Base-by-base conservation (phyloP, 768 basidiomycete genomes). In the Russula sp. region DNA sequence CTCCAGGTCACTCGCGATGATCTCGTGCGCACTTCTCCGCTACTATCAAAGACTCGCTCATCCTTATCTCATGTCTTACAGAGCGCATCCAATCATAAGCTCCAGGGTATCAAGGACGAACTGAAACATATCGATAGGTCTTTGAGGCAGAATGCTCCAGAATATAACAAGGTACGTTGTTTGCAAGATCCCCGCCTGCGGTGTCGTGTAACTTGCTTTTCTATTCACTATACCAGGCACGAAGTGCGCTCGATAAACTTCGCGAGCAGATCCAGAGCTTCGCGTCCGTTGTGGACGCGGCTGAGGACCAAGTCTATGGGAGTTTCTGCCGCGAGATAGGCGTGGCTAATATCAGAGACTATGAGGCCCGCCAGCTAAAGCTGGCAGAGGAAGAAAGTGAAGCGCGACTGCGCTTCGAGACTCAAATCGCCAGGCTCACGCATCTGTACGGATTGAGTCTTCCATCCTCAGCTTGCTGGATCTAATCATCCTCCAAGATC, bases 341-440 rank as follows among this genome's bases (percentile, higher is more conserved):
- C 10, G 87, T 97, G 7, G 72, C 76, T 16, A 86, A 86, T 74
- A 93, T 99, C 66, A 84, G 95, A 32, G 92, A 95, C 68, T 99
- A 95, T 71, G 96, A 98, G 74, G 89, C 93, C 71, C 84, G 89
- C 22, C 93, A 96, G 70, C 78, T 98, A 35, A 90, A 88, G 73
- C 83, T 91, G 27, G 92, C 91, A 0, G 88, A 94, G 73, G 90
- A 91, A 69, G 93, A 94, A 73, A 90, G 84, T 70, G 91, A 90
- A 68, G 90, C 89, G 8, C 77, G 91, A 61, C 75, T 94, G 67
- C 82, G 88, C 52, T 96, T 85, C 68, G 87, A 94, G 66, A 89
- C 86, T 5, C 93, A 95, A 72, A 89, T 95, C 63, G 87, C 89
- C 0, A 81, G 95, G 9, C 76, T 98, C 61, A 85, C 82, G 2